Conservation (phyloP, 257 asterid species). For the Lycium ferocissimum region DNA sequence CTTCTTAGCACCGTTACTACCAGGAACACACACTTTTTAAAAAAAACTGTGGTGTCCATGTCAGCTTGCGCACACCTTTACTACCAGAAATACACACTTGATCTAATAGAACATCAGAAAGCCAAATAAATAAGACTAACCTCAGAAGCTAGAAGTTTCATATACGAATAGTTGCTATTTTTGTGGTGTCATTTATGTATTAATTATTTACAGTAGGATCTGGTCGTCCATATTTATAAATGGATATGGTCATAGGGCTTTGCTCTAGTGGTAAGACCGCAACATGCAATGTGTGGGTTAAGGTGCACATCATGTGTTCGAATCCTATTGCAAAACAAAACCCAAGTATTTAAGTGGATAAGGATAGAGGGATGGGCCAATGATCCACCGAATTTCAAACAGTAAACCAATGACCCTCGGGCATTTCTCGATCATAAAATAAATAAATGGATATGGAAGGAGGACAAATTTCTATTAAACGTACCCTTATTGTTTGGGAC, state of each 20-base stretch:
- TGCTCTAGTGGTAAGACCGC: neutral
- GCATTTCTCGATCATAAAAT: neutral
- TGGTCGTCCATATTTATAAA: neutral
- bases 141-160: neutral
- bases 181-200: neutral
- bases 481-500: neutral
- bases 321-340: neutral
- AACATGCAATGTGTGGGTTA: neutral
- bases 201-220: neutral
- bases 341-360: neutral
- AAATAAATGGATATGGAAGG: neutral
- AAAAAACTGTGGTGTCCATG: too few species aligned
- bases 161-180: neutral
- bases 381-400: neutral
- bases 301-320: neutral
- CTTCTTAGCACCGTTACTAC: neutral
- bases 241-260: neutral
- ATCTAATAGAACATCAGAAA: neutral
- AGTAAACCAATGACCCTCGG: neutral
- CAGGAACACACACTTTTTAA: neutral
- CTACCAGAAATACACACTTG: neutral
- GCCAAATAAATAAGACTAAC: constrained; percentile 8
- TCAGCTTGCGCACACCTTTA: neutral
- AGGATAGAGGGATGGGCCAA: neutral
- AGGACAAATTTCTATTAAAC: neutral